These are phyloP conservation scores for Cercophora sp. DNA, from an alignment of 495 filamentous ascomycete species.

Conservation along the genomic window DNA sequence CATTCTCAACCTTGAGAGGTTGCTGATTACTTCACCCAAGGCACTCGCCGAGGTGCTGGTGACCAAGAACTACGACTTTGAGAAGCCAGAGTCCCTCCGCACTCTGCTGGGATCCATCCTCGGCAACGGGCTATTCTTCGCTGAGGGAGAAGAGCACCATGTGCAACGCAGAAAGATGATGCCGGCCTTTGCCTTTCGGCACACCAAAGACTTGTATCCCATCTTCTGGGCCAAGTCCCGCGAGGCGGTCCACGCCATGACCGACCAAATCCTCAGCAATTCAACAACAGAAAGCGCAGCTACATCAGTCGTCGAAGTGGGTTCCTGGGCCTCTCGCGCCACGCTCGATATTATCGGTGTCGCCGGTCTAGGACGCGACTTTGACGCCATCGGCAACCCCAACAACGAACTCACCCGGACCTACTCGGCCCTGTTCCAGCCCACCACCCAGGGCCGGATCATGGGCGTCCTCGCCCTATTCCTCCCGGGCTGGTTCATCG, in stretches of 20 bases:
- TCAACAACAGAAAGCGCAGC: conserved; percentile 29
- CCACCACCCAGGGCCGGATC: conserved; percentile 34
- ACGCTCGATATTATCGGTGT: conserved; percentile 87
- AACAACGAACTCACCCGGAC: conserved; percentile 61
- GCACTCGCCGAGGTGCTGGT: conserved; percentile 62
- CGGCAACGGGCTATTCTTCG: conserved; percentile 73
- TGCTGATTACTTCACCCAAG: conserved; percentile 64
- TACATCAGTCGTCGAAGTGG: conserved; percentile 58
- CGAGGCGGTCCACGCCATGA: conserved; percentile 47
- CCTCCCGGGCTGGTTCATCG: conserved; percentile 47
- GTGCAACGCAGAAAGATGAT: conserved; percentile 73
- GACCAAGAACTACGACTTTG: conserved; percentile 73
- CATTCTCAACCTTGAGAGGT: conserved; percentile 65
- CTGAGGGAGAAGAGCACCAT: conserved; percentile 85
- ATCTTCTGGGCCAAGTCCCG: conserved; percentile 71
- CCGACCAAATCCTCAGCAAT: conserved; percentile 24
- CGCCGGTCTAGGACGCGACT: conserved; percentile 77
- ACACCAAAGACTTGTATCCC: conserved; percentile 82
- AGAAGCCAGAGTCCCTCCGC: conserved; percentile 61
- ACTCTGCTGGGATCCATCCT: conserved; percentile 58
- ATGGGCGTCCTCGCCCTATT: conserved; percentile 44
- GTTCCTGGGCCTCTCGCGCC: conserved; percentile 63
- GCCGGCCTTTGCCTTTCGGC: conserved; percentile 81
- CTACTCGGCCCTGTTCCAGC: conserved; percentile 59
- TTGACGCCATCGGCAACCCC: conserved; percentile 62